Conservation (phyloP, 371 early-diverging fungal species). For the Smittium culicis region DNA sequence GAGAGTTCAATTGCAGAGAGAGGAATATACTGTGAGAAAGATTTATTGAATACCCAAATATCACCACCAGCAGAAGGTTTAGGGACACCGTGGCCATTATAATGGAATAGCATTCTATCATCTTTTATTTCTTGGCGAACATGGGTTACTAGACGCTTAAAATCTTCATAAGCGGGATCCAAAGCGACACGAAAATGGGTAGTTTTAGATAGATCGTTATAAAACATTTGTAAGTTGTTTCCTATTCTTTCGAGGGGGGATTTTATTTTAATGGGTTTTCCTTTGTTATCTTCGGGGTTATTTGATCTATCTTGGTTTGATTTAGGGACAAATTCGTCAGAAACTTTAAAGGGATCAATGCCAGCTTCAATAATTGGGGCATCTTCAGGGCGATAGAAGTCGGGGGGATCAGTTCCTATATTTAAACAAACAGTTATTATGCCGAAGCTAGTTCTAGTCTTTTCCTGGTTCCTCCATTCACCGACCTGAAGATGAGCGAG, state of each 20-base stretch:
- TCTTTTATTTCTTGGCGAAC: constrained; percentile 78
- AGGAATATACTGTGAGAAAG: constrained; percentile 95
- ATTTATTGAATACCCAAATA: constrained; percentile 95
- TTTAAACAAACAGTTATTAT: constrained; percentile 80
- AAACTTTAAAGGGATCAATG: constrained; percentile 66
- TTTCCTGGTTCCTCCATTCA: constrained; percentile 46
- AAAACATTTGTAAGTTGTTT: neutral
- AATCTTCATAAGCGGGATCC: constrained; percentile 12
- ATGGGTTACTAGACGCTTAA: constrained; percentile 13
- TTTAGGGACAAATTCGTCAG: constrained; percentile 2
- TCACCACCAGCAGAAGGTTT: constrained; percentile 89
- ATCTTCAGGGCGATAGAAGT: constrained; percentile 71
- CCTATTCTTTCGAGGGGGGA: constrained; percentile 10
- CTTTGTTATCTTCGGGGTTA: neutral
- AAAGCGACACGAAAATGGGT: neutral
- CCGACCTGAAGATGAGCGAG: constrained; percentile 26
- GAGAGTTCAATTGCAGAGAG: constrained; percentile 80
- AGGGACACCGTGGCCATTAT: constrained; percentile 97
- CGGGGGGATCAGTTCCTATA: constrained; percentile 94
- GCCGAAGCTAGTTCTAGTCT: constrained; percentile 45
- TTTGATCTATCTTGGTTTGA: neutral
- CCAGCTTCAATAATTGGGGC: constrained; percentile 89
- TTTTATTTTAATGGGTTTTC: neutral
- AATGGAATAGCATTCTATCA: constrained; percentile 88
- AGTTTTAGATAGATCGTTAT: constrained; percentile 5